Evolutionary conservation across 495 filamentous ascomycete genomes (phyloP).

Genomic region (Ramalina intermedia): DNA sequence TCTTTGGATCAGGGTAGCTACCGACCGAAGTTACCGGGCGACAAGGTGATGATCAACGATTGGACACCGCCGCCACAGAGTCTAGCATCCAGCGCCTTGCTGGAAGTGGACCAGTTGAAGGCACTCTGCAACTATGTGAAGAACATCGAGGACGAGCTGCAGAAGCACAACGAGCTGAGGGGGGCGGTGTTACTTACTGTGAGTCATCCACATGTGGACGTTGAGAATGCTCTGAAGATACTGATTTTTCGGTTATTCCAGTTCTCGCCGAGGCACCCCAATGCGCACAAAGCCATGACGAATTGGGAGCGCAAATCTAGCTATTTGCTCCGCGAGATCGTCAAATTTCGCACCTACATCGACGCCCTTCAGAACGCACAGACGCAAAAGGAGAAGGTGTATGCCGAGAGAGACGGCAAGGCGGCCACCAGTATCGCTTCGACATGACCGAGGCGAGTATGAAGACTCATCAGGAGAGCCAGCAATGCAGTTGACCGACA

Average conservation of each 20-base stretch:
- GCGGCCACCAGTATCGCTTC: no score
- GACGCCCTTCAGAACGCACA: constrained; percentile 56
- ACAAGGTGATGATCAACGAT: constrained; percentile 71
- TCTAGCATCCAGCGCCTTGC: constrained; percentile 63
- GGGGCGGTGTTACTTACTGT: constrained; percentile 70
- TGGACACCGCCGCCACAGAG: constrained; percentile 90
- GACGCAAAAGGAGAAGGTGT: constrained; percentile 40
- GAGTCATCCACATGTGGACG: constrained; percentile 18
- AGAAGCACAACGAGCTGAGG: constrained; percentile 74
- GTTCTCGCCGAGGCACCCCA: constrained; percentile 76
- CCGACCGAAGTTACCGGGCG: constrained; percentile 63
- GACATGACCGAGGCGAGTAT: no score
- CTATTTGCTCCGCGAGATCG: constrained; percentile 84
- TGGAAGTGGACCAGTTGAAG: constrained; percentile 68
- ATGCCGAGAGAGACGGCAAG: constrained; percentile 16
- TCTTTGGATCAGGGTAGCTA: constrained; percentile 51
- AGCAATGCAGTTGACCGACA: no score
- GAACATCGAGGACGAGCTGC: constrained; percentile 72
- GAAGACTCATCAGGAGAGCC: no score
- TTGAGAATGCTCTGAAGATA: background rate
- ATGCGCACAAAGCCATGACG: constrained; percentile 65
- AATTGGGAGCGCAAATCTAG: constrained; percentile 96
- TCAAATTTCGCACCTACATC: constrained; percentile 91
- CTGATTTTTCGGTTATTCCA: constrained; percentile 10
- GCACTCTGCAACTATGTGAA: constrained; percentile 65